These are phyloP conservation scores for Salisapilia sapeloensis DNA, from an alignment of 352 stramenopile genomes.

Conservation along the genomic window DNA sequence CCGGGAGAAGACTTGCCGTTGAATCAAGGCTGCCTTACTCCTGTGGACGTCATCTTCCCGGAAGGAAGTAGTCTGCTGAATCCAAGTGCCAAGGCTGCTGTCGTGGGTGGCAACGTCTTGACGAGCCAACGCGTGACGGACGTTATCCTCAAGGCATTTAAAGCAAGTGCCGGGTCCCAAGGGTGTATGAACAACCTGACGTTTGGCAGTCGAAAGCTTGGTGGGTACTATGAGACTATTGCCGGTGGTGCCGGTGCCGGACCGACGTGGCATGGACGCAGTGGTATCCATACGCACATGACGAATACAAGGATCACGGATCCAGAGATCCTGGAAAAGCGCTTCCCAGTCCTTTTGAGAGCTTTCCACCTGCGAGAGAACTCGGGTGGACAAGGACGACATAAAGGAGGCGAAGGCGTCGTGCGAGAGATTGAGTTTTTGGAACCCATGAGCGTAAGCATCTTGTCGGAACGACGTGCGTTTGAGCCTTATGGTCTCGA, in stretches of 20 bases:
- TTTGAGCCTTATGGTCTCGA: slow-evolving; percentile 91
- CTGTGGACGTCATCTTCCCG: slow-evolving; percentile 94
- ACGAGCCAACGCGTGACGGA: slow-evolving; percentile 97
- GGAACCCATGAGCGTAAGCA: slow-evolving; percentile 89
- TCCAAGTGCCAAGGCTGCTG: slow-evolving; percentile 87
- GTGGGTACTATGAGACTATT: slow-evolving; percentile 99
- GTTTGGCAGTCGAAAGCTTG: slow-evolving; percentile 90
- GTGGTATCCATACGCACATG: slow-evolving; percentile 98
- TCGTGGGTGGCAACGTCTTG: slow-evolving; percentile 97
- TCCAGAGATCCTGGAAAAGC: slow-evolving; percentile 97
- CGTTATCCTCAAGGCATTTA: slow-evolving; percentile 95
- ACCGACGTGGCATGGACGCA: slow-evolving; percentile 91
- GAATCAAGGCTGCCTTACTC: slow-evolving; percentile 93
- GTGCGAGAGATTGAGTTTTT: slow-evolving; percentile 93
- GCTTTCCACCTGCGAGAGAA: slow-evolving; percentile 71
- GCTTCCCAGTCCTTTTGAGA: slow-evolving; percentile 83
- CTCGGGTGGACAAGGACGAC: slow-evolving; percentile 85
- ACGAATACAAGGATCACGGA: slow-evolving; percentile 99
- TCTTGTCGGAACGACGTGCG: slow-evolving; percentile 92
- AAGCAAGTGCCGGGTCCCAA: slow-evolving; percentile 91
- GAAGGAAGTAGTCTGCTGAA: slow-evolving; percentile 88
- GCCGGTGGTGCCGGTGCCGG: slow-evolving; percentile 93
- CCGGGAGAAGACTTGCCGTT: slow-evolving; percentile 89
- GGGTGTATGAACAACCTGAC: slow-evolving; percentile 99
- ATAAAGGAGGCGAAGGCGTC: slow-evolving; percentile 90